These are phyloP conservation scores for Harringtonia lauricola DNA, from an alignment of 2,329 filamentous ascomycete species.

Conservation along the genomic window DNA sequence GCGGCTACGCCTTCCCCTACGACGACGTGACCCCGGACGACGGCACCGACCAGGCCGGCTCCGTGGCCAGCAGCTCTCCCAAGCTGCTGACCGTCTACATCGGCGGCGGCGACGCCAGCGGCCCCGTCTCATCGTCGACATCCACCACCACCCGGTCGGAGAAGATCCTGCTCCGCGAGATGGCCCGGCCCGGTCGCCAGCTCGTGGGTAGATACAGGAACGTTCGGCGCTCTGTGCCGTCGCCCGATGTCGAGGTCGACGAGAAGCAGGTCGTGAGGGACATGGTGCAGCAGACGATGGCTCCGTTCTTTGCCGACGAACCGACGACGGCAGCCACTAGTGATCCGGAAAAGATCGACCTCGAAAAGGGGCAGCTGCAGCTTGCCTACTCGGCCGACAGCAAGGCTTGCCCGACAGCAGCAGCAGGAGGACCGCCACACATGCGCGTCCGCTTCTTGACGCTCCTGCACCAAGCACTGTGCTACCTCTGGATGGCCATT, in stretches of 20 bases:
- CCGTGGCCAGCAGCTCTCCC: constrained; percentile 45
- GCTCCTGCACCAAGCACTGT: constrained; percentile 8
- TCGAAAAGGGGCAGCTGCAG: constrained; percentile 9
- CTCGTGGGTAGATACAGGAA: constrained; percentile 8
- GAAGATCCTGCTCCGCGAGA: constrained; percentile 9
- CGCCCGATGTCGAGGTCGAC: neutral
- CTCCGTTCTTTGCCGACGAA: neutral
- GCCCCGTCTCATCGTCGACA: no score
- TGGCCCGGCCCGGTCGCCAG: constrained; percentile 10
- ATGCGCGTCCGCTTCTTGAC: constrained; percentile 3
- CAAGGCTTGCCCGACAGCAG: neutral
- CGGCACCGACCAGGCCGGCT: constrained; percentile 49
- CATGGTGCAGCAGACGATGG: neutral
- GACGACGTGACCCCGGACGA: constrained; percentile 52
- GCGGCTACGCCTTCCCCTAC: constrained; percentile 62
- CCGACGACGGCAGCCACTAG: neutral
- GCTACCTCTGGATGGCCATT: constrained; percentile 6
- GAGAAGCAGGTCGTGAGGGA: neutral
- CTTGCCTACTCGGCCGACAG: neutral
- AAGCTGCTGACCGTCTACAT: constrained; percentile 20
- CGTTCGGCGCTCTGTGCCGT: constrained; percentile 6
- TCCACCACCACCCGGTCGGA: constrained; percentile 1
- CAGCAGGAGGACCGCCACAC: neutral
- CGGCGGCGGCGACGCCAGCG: constrained; percentile 7
- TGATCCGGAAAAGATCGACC: constrained; percentile 3